These are phyloP conservation scores for Purpureocillium lavendulum DNA, from an alignment of 2,329 filamentous ascomycete genomes.

Conservation along the genomic window DNA sequence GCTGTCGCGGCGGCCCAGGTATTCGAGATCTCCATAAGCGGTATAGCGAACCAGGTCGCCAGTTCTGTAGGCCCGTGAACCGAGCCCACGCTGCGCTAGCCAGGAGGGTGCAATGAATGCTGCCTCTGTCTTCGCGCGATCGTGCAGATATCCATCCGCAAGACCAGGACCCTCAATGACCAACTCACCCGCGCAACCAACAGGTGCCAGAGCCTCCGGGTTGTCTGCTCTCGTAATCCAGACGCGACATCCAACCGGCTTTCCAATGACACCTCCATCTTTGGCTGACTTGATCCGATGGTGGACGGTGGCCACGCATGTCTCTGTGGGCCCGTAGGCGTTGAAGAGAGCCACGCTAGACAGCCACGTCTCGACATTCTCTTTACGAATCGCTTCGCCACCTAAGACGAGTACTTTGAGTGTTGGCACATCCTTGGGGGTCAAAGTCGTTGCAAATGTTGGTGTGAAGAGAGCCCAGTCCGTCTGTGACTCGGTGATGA, in stretches of 20 bases:
- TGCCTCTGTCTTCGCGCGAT: constrained; percentile 10
- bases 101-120: constrained; percentile 20
- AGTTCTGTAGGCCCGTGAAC: constrained; percentile 28
- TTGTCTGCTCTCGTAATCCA: constrained; percentile 14
- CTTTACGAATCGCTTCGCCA: background rate
- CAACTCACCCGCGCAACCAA: constrained; percentile 15
- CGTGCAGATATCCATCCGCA: constrained; percentile 13
- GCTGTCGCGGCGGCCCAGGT: constrained; percentile 42
- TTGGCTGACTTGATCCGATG: background rate
- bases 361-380: constrained; percentile 1
- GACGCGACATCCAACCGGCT: background rate
- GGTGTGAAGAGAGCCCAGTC: constrained; percentile 4
- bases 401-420: background rate
- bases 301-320: background rate
- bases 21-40: constrained; percentile 28
- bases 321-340: background rate
- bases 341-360: constrained; percentile 1
- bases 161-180: constrained; percentile 16
- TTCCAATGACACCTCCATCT: constrained; percentile 1
- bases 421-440: background rate
- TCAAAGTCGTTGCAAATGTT: constrained; percentile 5
- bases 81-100: constrained; percentile 9
- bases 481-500: constrained; percentile 1
- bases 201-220: constrained; percentile 7
- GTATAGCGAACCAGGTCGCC: constrained; percentile 36